Percentiles rank a stretch among this genome's conserved stretches.
Conservation (phyloP, 2,329 filamentous ascomycete species). For the Calycina herbarum region DNA sequence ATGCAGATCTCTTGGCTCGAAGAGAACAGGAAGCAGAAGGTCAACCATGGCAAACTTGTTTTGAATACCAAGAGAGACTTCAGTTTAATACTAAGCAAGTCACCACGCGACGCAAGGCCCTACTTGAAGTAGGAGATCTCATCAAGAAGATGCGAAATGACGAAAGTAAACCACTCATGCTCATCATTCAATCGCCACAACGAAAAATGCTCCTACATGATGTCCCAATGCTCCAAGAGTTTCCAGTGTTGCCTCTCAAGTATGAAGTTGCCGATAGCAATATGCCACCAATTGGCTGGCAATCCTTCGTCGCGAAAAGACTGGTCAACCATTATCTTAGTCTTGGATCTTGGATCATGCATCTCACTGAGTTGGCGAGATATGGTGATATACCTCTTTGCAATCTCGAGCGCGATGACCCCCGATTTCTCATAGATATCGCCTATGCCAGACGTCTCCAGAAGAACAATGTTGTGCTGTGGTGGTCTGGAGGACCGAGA, state of each 20-base stretch:
- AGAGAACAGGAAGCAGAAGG: conserved; percentile 65
- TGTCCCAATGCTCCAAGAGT: conserved; percentile 78
- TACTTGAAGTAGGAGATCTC: conserved; percentile 83
- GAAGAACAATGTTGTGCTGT: conserved; percentile 88
- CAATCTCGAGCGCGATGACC: conserved; percentile 92
- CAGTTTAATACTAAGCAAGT: conserved; percentile 86
- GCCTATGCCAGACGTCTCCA: conserved; percentile 89
- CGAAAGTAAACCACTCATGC: conserved; percentile 74
- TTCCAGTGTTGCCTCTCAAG: conserved; percentile 79
- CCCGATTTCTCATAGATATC: conserved; percentile 91
- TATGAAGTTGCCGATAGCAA: conserved; percentile 83
- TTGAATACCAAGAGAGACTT: conserved; percentile 83
- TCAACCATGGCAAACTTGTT: conserved; percentile 74
- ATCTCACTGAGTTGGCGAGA: conserved; percentile 81
- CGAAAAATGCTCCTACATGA: conserved; percentile 79
- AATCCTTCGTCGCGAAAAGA: conserved; percentile 81
- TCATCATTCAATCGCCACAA: conserved; percentile 90
- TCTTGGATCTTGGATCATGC: conserved; percentile 87
- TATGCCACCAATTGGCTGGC: conserved; percentile 91
- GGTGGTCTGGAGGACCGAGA: conserved; percentile 87
- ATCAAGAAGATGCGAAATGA: conserved; percentile 90
- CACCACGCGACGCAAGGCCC: conserved; percentile 83
- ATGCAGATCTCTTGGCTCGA: conserved; percentile 70
- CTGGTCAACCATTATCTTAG: conserved; percentile 88
- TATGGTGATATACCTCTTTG: conserved; percentile 95